Percentiles rank a stretch among this genome's conserved stretches.
Evolutionary conservation across 345 rosid species (phyloP).

Genomic region (Sonneratia caseolaris): DNA sequence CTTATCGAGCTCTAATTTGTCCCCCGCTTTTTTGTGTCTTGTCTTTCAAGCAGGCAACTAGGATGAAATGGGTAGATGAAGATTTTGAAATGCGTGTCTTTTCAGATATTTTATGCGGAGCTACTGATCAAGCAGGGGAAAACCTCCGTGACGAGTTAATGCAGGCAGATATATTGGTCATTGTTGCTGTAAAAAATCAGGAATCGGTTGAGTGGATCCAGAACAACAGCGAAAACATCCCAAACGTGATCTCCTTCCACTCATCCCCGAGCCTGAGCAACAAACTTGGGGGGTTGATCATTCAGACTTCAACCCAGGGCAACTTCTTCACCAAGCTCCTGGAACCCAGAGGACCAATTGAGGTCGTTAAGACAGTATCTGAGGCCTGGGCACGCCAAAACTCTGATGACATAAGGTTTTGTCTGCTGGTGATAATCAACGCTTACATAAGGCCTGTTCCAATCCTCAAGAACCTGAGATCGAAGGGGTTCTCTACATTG

Average conservation of each 20-base stretch:
- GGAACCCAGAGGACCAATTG: constrained; percentile 29
- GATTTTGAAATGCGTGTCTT: constrained; percentile 61
- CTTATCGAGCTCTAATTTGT: background rate
- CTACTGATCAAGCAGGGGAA: constrained; percentile 21
- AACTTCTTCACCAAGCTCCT: constrained; percentile 20
- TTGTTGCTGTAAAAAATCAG: constrained; percentile 42
- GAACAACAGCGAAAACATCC: constrained; percentile 26
- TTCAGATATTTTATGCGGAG: constrained; percentile 19
- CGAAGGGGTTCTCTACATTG: constrained; percentile 81
- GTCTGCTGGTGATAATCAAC: constrained; percentile 68
- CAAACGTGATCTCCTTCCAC: constrained; percentile 54
- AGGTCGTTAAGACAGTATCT: constrained; percentile 50
- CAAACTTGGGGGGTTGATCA: constrained; percentile 53
- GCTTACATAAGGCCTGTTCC: constrained; percentile 78
- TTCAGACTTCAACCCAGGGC: constrained; percentile 22
- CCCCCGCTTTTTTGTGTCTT: background rate
- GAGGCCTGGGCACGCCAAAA: constrained; percentile 83
- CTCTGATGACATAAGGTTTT: constrained; percentile 84
- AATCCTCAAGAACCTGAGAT: constrained; percentile 63
- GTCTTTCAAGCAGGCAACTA: constrained; percentile 9
- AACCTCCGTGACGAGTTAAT: constrained; percentile 33
- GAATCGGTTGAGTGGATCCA: constrained; percentile 55
- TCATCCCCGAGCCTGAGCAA: constrained; percentile 37
- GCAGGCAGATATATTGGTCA: constrained; percentile 12
- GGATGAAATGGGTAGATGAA: constrained; percentile 84